A percentile compares a stretch with the other conserved stretches of the same genome.
phyloP scores from a whole-genome alignment of 1,284 basidiomycete species.

The Cutaneotrichosporon sp. region DNA sequence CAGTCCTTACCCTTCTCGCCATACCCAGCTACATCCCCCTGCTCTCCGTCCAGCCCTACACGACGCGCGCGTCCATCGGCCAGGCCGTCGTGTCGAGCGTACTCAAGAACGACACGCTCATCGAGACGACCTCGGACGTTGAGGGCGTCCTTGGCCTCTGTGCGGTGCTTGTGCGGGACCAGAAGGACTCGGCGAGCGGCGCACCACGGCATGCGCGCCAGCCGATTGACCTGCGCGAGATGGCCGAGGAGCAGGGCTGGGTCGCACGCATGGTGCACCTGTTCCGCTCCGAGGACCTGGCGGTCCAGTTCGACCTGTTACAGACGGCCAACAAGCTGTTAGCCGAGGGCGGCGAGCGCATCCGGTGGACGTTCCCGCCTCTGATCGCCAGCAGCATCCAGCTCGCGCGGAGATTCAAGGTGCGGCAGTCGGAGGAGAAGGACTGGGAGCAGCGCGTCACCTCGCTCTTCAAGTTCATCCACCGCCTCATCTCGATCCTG shows the following conservation, averaged over 20 bases:
- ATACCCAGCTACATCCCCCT: slow-evolving; percentile 83
- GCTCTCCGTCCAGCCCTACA: slow-evolving; percentile 78
- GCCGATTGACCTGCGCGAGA: slow-evolving; percentile 74
- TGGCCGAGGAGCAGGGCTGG: slow-evolving; percentile 97
- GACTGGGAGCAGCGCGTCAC: slow-evolving; percentile 82
- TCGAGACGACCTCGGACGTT: slow-evolving; percentile 87
- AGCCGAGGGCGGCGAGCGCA: slow-evolving; percentile 85
- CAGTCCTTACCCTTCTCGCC: slow-evolving; percentile 87
- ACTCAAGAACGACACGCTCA: slow-evolving; percentile 89
- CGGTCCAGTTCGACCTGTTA: slow-evolving; percentile 76
- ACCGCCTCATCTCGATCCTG: slow-evolving; percentile 85
- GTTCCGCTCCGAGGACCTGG: slow-evolving; percentile 79
- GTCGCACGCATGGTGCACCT: slow-evolving; percentile 93
- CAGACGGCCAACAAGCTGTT: slow-evolving; percentile 86
- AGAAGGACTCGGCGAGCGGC: slow-evolving; percentile 67
- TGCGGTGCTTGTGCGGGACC: slow-evolving; percentile 85
- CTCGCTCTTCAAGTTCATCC: slow-evolving; percentile 84
- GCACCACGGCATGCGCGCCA: slow-evolving; percentile 48
- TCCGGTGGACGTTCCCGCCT: slow-evolving; percentile 91
- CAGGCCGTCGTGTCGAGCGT: slow-evolving; percentile 89
- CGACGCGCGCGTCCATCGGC: slow-evolving; percentile 82
- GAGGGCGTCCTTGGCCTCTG: slow-evolving; percentile 87
- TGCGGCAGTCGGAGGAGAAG: slow-evolving; percentile 63
- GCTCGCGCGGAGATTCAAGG: slow-evolving; percentile 83
- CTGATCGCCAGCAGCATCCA: slow-evolving; percentile 88